Percentiles rank a stretch among this genome's conserved stretches.
These are phyloP conservation scores for Lyophyllum semitale DNA, from an alignment of 768 basidiomycete species.

Conservation along the genomic window DNA sequence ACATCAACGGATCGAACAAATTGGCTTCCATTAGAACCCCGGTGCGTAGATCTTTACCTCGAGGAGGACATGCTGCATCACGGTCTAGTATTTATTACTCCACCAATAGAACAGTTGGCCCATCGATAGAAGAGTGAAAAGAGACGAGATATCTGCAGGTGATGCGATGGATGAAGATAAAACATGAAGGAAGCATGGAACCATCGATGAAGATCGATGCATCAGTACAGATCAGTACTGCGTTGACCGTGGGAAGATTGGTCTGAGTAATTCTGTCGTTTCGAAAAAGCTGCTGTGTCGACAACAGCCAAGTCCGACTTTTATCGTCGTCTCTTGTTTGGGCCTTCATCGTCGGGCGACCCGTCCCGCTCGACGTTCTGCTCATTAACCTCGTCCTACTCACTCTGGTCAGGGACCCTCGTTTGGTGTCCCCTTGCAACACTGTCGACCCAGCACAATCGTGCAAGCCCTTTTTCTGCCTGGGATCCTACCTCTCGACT, in stretches of 20 bases:
- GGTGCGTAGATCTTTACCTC: constrained; percentile 12
- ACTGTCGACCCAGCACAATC: constrained; percentile 40
- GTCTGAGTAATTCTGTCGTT: constrained; percentile 19
- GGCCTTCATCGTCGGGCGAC: constrained; percentile 16
- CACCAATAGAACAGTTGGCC: background rate
- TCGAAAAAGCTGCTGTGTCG: constrained; percentile 17
- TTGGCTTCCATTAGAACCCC: constrained; percentile 9
- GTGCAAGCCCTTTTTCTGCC: constrained; percentile 31
- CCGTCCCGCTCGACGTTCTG: constrained; percentile 13
- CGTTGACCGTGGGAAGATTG: constrained; percentile 18
- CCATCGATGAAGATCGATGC: constrained; percentile 13
- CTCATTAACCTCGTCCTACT: constrained; percentile 2
- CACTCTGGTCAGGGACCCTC: constrained; percentile 20
- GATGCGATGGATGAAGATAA: constrained; percentile 13
- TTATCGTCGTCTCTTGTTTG: constrained; percentile 8
- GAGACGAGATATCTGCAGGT: constrained; percentile 2
- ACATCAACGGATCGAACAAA: background rate
- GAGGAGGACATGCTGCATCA: background rate
- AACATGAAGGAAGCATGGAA: background rate
- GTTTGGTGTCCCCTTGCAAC: constrained; percentile 33
- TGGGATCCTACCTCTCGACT: constrained; percentile 35
- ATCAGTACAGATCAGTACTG: constrained; percentile 1
- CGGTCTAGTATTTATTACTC: background rate
- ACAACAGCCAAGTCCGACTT: constrained; percentile 7
- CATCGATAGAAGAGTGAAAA: constrained; percentile 4